These are phyloP conservation scores for Ogataea siamensis DNA, from an alignment of 805 yeast species.

Conservation along the genomic window DNA sequence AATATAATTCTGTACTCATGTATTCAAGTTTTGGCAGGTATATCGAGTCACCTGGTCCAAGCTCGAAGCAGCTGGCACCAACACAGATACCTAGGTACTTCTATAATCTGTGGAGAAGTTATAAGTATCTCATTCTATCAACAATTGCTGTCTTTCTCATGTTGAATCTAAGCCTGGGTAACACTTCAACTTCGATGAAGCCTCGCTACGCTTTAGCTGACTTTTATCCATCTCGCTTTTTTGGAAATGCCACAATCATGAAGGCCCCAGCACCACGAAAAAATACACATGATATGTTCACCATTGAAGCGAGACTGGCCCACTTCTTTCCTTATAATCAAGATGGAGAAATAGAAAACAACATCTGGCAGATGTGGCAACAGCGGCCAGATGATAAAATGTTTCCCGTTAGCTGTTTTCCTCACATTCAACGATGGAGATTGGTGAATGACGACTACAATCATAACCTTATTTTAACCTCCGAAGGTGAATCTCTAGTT, in stretches of 20 bases:
- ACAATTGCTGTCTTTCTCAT: slow-evolving; percentile 9
- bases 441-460: slow-evolving; percentile 22
- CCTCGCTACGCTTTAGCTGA: slow-evolving; percentile 1
- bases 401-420: slow-evolving; percentile 17
- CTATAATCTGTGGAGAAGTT: slow-evolving; percentile 3
- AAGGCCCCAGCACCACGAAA: slow-evolving; percentile 19
- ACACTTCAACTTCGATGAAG: not conserved
- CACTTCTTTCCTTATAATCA: slow-evolving; percentile 27
- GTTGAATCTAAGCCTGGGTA: not conserved
- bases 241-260: slow-evolving; percentile 2
- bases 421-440: slow-evolving; percentile 26
- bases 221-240: slow-evolving; percentile 11
- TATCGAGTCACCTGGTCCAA: slow-evolving; percentile 8
- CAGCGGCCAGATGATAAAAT: slow-evolving; percentile 23
- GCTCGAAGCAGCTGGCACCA: not conserved
- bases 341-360: slow-evolving; percentile 26
- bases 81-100: not conserved
- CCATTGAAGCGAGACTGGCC: slow-evolving; percentile 28
- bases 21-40: slow-evolving; percentile 8
- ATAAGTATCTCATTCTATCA: slow-evolving; percentile 7
- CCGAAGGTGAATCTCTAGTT: slow-evolving; percentile 19
- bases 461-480: slow-evolving; percentile 22
- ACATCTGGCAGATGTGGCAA: slow-evolving; percentile 33
- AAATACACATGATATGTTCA: slow-evolving; percentile 24
- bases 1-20: slow-evolving; percentile 1